These are phyloP conservation scores for Discostella pseudostelligera DNA, from an alignment of 108 stramenopile species.

Conservation along the genomic window DNA sequence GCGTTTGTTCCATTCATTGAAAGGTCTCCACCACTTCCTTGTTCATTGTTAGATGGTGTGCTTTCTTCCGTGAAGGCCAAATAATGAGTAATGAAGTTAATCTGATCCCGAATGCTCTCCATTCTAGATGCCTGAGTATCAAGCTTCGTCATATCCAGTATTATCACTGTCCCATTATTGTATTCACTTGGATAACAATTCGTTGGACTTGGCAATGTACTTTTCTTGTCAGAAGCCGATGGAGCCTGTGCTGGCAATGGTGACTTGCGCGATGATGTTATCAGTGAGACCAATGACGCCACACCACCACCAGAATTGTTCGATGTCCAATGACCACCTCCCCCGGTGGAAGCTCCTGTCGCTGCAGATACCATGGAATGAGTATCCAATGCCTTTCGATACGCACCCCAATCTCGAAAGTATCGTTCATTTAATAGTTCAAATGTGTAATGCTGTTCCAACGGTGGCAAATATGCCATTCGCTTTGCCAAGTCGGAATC, in stretches of 20 bases:
- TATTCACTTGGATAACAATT: slow-evolving; percentile 26
- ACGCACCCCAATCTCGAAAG: slow-evolving; percentile 56
- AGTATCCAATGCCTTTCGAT: slow-evolving; percentile 28
- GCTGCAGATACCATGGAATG: slow-evolving; percentile 9
- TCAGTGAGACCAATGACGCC: not conserved
- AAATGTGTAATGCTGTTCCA: slow-evolving; percentile 78
- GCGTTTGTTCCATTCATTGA: not conserved
- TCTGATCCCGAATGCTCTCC: slow-evolving; percentile 67
- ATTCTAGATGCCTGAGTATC: slow-evolving; percentile 53
- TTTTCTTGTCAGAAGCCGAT: not conserved
- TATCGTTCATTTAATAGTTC: slow-evolving; percentile 74
- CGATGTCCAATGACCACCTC: not conserved
- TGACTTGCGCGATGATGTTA: not conserved
- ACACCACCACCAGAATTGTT: slow-evolving; percentile 4
- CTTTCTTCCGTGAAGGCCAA: slow-evolving; percentile 17
- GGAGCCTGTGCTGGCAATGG: not conserved
- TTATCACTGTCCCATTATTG: slow-evolving; percentile 54
- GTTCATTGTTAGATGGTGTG: not conserved
- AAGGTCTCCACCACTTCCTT: not conserved
- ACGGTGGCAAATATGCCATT: slow-evolving; percentile 61
- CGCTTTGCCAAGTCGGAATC: slow-evolving; percentile 2
- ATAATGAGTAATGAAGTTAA: slow-evolving; percentile 61
- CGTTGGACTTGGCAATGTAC: not conserved
- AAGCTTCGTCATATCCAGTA: slow-evolving; percentile 69
- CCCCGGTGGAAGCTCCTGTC: too few relatives aligned